Evolutionary conservation across 2,329 filamentous ascomycete species (phyloP).

Genomic region (Colletotrichum caudatum): DNA sequence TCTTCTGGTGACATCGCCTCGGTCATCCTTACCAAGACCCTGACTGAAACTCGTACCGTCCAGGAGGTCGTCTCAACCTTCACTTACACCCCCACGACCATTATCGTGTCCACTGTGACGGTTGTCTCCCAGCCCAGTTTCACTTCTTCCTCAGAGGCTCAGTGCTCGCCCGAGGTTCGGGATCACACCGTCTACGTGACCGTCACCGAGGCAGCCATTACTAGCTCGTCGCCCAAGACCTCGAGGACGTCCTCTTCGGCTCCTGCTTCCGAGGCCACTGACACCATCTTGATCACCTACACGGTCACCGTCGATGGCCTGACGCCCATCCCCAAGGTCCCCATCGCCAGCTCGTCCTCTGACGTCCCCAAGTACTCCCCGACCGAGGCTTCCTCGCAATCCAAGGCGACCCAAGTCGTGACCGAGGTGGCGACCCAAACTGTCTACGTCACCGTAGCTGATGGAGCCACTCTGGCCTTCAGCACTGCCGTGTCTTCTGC

Average conservation of each 20-base stretch:
- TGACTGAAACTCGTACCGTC: conserved; percentile 17
- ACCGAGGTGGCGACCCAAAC: conserved; percentile 32
- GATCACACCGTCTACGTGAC: conserved; percentile 38
- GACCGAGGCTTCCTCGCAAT: conserved; percentile 9
- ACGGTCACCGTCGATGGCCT: conserved; percentile 36
- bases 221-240: conserved; percentile 21
- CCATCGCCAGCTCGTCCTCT: conserved; percentile 20
- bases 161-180: conserved; percentile 26
- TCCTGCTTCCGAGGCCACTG: conserved; percentile 9
- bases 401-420: conserved; percentile 20
- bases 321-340: conserved; percentile 12
- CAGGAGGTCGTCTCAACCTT: conserved; percentile 26
- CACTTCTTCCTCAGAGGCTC: conserved; percentile 5
- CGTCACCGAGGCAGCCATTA: conserved; percentile 36
- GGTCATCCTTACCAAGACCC: conserved; percentile 37
- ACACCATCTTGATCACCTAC: conserved; percentile 34
- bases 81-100: conserved; percentile 30
- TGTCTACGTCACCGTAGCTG: conserved; percentile 29
- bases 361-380: conserved; percentile 8
- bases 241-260: conserved; percentile 4
- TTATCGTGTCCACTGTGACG: conserved; percentile 18
- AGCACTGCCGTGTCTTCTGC: conserved; percentile 35
- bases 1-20: conserved; percentile 21
- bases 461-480: conserved; percentile 25
- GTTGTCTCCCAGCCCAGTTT: conserved; percentile 1